phyloP scores from a whole-genome alignment of 768 basidiomycete species.

The Arthromyces matolae region DNA sequence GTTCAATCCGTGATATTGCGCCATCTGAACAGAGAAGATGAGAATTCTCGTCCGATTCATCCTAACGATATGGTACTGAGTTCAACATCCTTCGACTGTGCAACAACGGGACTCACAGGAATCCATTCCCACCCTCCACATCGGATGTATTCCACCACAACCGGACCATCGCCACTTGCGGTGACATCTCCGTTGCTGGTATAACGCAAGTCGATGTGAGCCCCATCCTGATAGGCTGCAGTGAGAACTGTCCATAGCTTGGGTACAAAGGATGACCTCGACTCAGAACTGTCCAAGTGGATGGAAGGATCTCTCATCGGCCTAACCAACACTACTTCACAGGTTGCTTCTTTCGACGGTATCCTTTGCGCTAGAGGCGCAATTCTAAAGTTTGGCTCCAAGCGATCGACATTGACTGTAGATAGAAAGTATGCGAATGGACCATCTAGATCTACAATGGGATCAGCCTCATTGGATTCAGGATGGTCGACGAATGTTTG shows the following conservation, averaged over 20 bases:
- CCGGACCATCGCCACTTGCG: slow-evolving; percentile 40
- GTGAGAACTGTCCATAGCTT: slow-evolving; percentile 52
- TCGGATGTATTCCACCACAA: slow-evolving; percentile 74
- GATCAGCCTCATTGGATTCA: slow-evolving; percentile 27
- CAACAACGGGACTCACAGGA: slow-evolving; percentile 68
- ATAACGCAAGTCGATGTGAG: slow-evolving; percentile 64
- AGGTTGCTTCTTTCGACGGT: slow-evolving; percentile 42
- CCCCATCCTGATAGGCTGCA: slow-evolving; percentile 76
- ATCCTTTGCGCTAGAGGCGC: slow-evolving; percentile 53
- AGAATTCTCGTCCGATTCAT: slow-evolving; percentile 53
- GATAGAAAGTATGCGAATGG: slow-evolving; percentile 87
- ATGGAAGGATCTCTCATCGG: slow-evolving; percentile 60
- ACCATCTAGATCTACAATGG: slow-evolving; percentile 53
- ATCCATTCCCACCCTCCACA: slow-evolving; percentile 84
- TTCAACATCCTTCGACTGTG: too few species aligned
- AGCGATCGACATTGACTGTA: slow-evolving; percentile 77
- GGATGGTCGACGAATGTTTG: slow-evolving; percentile 44
- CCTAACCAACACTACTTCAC: slow-evolving; percentile 76
- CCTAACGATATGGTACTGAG: too few species aligned
- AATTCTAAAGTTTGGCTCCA: slow-evolving; percentile 82
- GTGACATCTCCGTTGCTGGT: slow-evolving; percentile 37
- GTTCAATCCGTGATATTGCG: slow-evolving; percentile 56
- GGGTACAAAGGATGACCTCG: slow-evolving; percentile 47
- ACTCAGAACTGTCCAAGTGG: slow-evolving; percentile 35
- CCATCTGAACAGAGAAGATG: slow-evolving; percentile 83